Evolutionary conservation across 2,329 filamentous ascomycete species (phyloP).

Genomic region (Colletotrichum abscissum): DNA sequence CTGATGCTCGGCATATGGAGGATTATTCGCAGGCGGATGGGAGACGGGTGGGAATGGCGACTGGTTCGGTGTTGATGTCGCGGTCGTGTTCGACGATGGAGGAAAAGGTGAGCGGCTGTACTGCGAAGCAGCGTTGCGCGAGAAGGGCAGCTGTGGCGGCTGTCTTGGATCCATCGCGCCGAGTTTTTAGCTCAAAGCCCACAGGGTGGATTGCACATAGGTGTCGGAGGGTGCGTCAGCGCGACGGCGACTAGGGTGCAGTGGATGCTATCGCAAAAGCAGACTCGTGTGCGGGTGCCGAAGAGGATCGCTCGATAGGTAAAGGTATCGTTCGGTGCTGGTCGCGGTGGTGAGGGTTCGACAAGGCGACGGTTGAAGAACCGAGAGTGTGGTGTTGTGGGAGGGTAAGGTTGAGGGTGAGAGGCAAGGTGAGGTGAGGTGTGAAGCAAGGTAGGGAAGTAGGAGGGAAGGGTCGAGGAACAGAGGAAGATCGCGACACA

Average conservation of each 20-base stretch:
- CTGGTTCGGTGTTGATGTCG: slow-evolving; percentile 33
- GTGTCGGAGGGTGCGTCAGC: slow-evolving; percentile 19
- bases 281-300: slow-evolving; percentile 2
- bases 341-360: background rate
- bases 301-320: background rate
- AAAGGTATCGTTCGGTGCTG: slow-evolving; percentile 21
- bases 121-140: slow-evolving; percentile 41
- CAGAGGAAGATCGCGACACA: slow-evolving; percentile 33
- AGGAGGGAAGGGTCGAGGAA: slow-evolving; percentile 17
- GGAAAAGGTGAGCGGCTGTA: slow-evolving; percentile 44
- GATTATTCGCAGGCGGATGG: slow-evolving; percentile 32
- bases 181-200: slow-evolving; percentile 48
- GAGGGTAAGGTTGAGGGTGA: background rate
- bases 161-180: slow-evolving; percentile 48
- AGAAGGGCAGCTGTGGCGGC: slow-evolving; percentile 46
- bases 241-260: slow-evolving; percentile 12
- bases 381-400: background rate
- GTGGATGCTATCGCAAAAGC: slow-evolving; percentile 26
- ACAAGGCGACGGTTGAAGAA: background rate
- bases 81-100: slow-evolving; percentile 18
- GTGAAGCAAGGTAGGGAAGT: slow-evolving; percentile 1
- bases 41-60: slow-evolving; percentile 35
- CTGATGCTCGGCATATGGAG: slow-evolving; percentile 46
- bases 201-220: slow-evolving; percentile 27
- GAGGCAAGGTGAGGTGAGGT: background rate